phyloP scores from a whole-genome alignment of 2,329 filamentous ascomycete species.

The Monosporascus sp. region DNA sequence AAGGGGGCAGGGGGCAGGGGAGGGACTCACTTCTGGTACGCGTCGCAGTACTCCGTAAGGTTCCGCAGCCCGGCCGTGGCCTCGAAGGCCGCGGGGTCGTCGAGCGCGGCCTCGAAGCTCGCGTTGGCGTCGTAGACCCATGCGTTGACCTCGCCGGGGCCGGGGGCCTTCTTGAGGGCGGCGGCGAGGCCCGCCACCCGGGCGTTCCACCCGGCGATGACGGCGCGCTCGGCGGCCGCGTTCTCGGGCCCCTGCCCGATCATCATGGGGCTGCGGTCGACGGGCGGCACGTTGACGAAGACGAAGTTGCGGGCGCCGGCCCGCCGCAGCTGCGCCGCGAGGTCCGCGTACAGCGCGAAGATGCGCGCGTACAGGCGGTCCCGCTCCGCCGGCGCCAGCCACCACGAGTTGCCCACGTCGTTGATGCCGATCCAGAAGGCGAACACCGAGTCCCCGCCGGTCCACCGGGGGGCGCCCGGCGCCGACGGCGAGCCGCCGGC shows the following conservation, averaged over 20 bases:
- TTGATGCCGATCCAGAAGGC: slow-evolving; percentile 52
- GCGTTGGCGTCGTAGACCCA: slow-evolving; percentile 49
- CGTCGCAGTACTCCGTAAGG: slow-evolving; percentile 47
- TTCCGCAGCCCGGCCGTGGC: slow-evolving; percentile 51
- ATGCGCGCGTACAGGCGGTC: slow-evolving; percentile 32
- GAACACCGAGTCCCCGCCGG: slow-evolving; percentile 34
- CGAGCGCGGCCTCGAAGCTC: slow-evolving; percentile 47
- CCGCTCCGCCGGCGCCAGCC: slow-evolving; percentile 21
- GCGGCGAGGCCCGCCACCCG: slow-evolving; percentile 36
- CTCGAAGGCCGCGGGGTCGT: slow-evolving; percentile 42
- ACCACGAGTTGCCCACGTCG: slow-evolving; percentile 47
- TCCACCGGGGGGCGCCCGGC: slow-evolving; percentile 32
- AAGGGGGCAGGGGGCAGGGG: not conserved
- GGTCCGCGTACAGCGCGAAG: slow-evolving; percentile 36
- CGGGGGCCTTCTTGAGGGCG: slow-evolving; percentile 30
- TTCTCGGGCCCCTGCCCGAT: slow-evolving; percentile 31
- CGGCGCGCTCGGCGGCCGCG: slow-evolving; percentile 33
- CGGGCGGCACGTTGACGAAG: slow-evolving; percentile 53
- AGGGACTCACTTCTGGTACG: slow-evolving; percentile 46
- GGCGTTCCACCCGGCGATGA: slow-evolving; percentile 48
- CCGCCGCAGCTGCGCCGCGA: slow-evolving; percentile 42
- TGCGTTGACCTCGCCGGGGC: slow-evolving; percentile 38
- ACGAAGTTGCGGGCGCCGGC: slow-evolving; percentile 53
- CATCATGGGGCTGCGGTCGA: slow-evolving; percentile 49
- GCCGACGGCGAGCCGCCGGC: slow-evolving; percentile 28